A percentile compares a stretch with the other conserved stretches of the same genome.
phyloP scores from a whole-genome alignment of 176 grass and related monocot genomes.

The Avena insularis region DNA sequence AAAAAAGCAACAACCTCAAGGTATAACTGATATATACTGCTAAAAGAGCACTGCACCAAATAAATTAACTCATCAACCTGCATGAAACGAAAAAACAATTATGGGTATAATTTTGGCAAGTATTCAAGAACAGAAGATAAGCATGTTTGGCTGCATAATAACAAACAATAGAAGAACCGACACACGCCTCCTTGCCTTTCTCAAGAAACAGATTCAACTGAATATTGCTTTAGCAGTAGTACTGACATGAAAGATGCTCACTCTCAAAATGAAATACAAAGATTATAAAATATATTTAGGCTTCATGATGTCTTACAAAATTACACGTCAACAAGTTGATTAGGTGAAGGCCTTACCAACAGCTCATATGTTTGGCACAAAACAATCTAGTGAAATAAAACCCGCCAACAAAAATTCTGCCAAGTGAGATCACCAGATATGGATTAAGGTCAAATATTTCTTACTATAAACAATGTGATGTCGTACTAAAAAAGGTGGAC shows the following conservation, averaged over 20 bases:
- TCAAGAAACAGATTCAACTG: conserved; percentile 10
- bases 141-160: background rate
- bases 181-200: background rate
- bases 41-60: background rate
- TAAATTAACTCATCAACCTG: conserved; percentile 21
- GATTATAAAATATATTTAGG: background rate
- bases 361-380: background rate
- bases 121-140: background rate
- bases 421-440: background rate
- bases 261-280: background rate
- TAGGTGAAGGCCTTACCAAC: background rate
- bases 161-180: background rate
- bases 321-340: background rate
- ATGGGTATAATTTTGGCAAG: conserved; percentile 1
- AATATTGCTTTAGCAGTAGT: conserved; percentile 18
- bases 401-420: background rate
- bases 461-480: background rate
- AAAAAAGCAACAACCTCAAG: background rate
- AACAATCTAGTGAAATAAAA: background rate
- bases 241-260: background rate
- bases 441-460: background rate
- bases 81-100: conserved; percentile 18
- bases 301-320: background rate
- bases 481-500: background rate
- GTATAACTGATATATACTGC: background rate